Evolutionary conservation across 805 yeast genomes (phyloP), one percentile per base, ranked within the genome.

Genomic region (Saccharomycopsis oosterbeekiorum): DNA sequence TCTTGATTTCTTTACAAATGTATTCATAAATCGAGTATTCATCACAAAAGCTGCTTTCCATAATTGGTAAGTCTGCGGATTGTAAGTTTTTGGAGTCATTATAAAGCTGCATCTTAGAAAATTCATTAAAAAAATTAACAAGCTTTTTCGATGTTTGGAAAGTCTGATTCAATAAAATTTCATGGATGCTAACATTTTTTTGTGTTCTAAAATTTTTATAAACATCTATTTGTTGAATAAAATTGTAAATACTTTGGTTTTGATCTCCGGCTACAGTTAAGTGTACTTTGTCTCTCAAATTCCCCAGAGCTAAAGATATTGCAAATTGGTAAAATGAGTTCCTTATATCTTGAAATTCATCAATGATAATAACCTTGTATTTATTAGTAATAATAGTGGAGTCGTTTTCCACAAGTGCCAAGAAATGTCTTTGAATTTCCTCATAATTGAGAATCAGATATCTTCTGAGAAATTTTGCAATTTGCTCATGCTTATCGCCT

Each of bases 311-410:
- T 15, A 56, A 17, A 29, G 0, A 75, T 68, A 4, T 70, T 68
- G 85, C 71, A 1, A 86, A 68, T 19, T 76, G 75, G 29, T 81
- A 67, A 21, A 86, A 71, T 10, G 75, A 75, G 0, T 80, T 78
- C 64, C 84, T 81, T 68, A 86, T 76, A 70, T 88, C 93, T 68
- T 88, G 93, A 67, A 84, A 84, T 68, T 88, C 93, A 71, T 88
- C 93, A 12, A 87, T 83, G 1, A 88, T 70, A 0, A 85, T 75
- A 1, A 76, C 73, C 58, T 76, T 76, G 64, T 71, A 73, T 3
- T 66, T 15, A 78, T 68, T 63, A 1, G 62, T 43, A 8, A 67
- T 41, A 17, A 68, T 64, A 11, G 62, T 66, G 0, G 70, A 71
- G 11, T 55, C 34, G 4, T n/a, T 43, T 29, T 51, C 34, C 17